Base-by-base conservation (phyloP, 257 asterid species). In the Thymus mandschuricus region DNA sequence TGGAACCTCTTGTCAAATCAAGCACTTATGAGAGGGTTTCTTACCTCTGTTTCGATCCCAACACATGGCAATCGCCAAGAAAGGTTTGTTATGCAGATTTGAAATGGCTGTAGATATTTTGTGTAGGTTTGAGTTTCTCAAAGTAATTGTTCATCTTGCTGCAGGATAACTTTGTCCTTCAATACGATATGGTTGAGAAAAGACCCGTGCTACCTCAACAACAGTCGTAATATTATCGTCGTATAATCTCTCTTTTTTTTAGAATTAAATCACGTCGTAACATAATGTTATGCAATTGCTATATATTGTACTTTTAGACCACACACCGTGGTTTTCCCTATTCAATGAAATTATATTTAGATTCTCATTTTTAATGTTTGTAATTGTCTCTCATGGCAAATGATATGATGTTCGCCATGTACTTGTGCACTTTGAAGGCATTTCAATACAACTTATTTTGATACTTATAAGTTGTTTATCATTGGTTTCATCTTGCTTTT, bases 151-250 rank as follows among this genome's bases (percentile, higher is more conserved):
- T 79, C 43, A 46, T 74, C 43, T 11, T 49, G 7, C 30, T 27
- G 84, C 89, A 91, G 96, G 97, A 91, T 68, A 87, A 89, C 81
- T 84, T 89, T 66, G 88, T 89, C 38, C 64, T 91, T 77, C 84
- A 83, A 29, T 91, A 89, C 68, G 95, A 89, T 38, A 72, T 82
- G 92, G 83, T 91, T 31, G 97, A 91, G 75, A 84, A 80, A 72
- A 83, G 88, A 60, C 92, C 96, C 1, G 12, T 9, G 11, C 77
- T 89, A 35, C 85, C 87, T 66, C 91, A 79, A 60, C 87, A 75
- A 72, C 45, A 74, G 76, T 58, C 44, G 11, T 33, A 3, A 55
- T 58, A 9, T 45, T 58, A 44, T 51, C 12, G 1, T 70, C 40
- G 66, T n/a, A n/a, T n/a, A n/a, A n/a, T n/a, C n/a, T n/a, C n/a